Evolutionary conservation across 805 yeast species (phyloP).

Genomic region (Myxozyma melibiosi): DNA sequence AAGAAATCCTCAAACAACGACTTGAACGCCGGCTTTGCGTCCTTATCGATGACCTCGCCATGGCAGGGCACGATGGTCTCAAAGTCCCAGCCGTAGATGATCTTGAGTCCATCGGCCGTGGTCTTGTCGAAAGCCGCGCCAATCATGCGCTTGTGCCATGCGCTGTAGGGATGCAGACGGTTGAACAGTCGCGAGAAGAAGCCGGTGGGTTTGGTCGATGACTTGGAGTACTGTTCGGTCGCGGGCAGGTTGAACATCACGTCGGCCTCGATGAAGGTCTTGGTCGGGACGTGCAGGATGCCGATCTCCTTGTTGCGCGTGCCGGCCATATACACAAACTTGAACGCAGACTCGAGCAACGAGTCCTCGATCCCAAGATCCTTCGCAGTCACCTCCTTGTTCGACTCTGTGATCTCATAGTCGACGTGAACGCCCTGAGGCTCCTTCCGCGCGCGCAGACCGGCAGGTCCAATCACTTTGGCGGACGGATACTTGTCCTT

Average conservation of each 20-base stretch:
- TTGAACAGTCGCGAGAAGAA: slow-evolving; percentile 18
- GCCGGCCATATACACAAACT: slow-evolving; percentile 56
- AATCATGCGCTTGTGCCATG: slow-evolving; percentile 19
- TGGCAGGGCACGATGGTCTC: slow-evolving; percentile 59
- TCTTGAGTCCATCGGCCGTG: slow-evolving; percentile 18
- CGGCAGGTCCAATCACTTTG: slow-evolving; percentile 58
- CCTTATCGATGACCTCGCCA: slow-evolving; percentile 56
- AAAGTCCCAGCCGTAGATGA: slow-evolving; percentile 49
- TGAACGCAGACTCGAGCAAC: slow-evolving; percentile 43
- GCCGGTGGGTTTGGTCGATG: slow-evolving; percentile 9
- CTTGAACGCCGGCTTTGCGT: slow-evolving; percentile 38
- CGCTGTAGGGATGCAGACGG: slow-evolving; percentile 12
- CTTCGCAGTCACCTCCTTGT: slow-evolving; percentile 12
- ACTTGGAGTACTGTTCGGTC: slow-evolving; percentile 47
- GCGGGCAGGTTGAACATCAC: slow-evolving; percentile 60
- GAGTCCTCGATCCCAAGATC: slow-evolving; percentile 25
- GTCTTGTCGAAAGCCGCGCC: background rate
- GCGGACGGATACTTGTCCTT: slow-evolving; percentile 54
- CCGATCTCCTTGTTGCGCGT: slow-evolving; percentile 64
- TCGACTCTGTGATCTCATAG: slow-evolving; percentile 18
- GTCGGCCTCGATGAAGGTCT: slow-evolving; percentile 61
- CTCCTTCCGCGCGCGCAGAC: slow-evolving; percentile 27
- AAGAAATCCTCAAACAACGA: slow-evolving; percentile 4
- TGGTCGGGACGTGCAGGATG: slow-evolving; percentile 51
- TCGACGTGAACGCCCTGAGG: slow-evolving; percentile 26